Evolutionary conservation across 495 filamentous ascomycete genomes (phyloP).

Genomic region (Cercophora sp.): DNA sequence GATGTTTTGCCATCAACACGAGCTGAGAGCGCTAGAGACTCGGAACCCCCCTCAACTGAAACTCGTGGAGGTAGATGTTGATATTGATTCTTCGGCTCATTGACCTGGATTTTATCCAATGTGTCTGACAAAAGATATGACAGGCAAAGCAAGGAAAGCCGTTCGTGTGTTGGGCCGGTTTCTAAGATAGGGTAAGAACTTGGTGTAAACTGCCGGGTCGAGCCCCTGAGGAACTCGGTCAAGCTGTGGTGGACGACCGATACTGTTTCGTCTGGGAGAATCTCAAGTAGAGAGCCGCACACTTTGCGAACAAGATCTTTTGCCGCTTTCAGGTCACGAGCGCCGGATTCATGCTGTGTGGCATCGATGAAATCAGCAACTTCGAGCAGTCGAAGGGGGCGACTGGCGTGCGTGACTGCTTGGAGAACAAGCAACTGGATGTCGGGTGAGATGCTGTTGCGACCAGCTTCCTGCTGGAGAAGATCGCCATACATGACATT

Average conservation of each 20-base stretch:
- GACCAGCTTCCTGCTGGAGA: conserved; percentile 36
- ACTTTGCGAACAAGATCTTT: conserved; percentile 26
- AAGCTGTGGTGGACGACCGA: conserved; percentile 53
- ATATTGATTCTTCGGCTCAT: no score
- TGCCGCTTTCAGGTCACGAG: conserved; percentile 14
- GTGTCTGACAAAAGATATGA: conserved; percentile 17
- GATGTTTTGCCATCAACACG: neutral
- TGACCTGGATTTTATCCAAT: no score
- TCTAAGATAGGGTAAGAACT: conserved; percentile 28
- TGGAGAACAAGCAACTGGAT: conserved; percentile 44
- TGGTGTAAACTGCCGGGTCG: conserved; percentile 8
- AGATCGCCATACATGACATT: conserved; percentile 46
- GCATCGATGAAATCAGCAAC: conserved; percentile 37
- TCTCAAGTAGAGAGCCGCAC: conserved; percentile 50
- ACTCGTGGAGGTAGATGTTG: no score
- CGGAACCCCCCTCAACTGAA: no score
- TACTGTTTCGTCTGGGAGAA: conserved; percentile 47
- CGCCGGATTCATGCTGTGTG: conserved; percentile 5
- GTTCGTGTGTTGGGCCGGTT: conserved; percentile 24
- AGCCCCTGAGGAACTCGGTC: conserved; percentile 43
- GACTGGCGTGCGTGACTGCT: conserved; percentile 46
- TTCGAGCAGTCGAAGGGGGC: conserved; percentile 50
- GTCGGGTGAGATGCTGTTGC: conserved; percentile 32
- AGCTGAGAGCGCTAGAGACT: no score
- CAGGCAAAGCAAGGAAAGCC: conserved; percentile 20